These are phyloP conservation scores for Verticillium longisporum DNA, from an alignment of 2,329 filamentous ascomycete genomes.

Conservation along the genomic window DNA sequence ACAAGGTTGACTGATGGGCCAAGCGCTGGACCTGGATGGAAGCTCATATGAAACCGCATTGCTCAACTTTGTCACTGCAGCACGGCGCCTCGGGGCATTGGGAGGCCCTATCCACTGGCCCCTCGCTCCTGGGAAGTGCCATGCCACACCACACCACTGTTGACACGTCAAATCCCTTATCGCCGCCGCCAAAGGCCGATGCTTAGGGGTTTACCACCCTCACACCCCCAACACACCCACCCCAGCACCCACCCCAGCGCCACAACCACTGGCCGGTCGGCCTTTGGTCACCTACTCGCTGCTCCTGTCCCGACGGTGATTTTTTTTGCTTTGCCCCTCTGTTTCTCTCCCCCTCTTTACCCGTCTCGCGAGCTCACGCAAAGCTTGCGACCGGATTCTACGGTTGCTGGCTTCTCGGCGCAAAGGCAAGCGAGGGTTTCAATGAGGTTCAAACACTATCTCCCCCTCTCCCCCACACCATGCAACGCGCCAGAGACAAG, in stretches of 20 bases:
- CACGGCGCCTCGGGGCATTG: background rate
- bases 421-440: slow-evolving; percentile 1
- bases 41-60: background rate
- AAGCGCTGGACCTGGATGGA: background rate
- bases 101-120: background rate
- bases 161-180: background rate
- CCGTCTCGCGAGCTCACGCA: background rate
- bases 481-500: too few species aligned
- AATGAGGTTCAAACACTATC: background rate
- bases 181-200: background rate
- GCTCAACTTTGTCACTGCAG: background rate
- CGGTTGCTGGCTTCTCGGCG: background rate
- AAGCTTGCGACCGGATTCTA: background rate
- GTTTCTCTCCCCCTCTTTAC: background rate
- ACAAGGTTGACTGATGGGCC: background rate
- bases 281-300: background rate
- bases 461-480: background rate
- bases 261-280: background rate
- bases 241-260: too few species aligned
- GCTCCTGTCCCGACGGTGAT: background rate
- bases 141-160: background rate
- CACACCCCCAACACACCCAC: background rate
- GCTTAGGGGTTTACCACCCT: background rate
- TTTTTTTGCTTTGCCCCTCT: background rate
- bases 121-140: background rate